Base-by-base conservation (phyloP, 1,284 basidiomycete species). In the Thecaphora frezii region DNA sequence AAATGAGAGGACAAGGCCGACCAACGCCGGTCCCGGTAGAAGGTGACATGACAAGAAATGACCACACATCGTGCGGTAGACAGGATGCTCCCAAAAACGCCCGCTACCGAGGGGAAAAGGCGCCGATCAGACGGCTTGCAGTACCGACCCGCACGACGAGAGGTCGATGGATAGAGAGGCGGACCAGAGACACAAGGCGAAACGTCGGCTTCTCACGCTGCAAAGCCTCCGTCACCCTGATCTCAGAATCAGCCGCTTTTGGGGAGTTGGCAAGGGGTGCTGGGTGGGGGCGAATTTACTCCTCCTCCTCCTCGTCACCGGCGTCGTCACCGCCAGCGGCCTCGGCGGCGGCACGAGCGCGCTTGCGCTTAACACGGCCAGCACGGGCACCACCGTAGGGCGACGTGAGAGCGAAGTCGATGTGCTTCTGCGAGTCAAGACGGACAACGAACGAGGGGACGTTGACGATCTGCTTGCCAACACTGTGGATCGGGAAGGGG, bases 391-490 rank as follows among this genome's bases (percentile, higher is more conserved):
- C 94, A 81, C 94, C 96, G 81, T 93, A 97, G 53, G 94, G 94
- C 72, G 92, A 96, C 67, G 90, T 97, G 79, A 96, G 88, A 42
- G 94, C 90, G 81, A 97, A 97, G 86, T 98, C 94, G 81, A 98
- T 94, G 87, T 98, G 94, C 83, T 81, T 82, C 76, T 82, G 81
- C 48, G 78, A 80, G 75, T 82, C 81, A 47, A 82, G 79, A 64
- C 81, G 92, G 76, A 99, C 96, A 79, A 97, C 91, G 81, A 99
- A 99, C 18, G 93, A 97, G 40, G 96, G 96, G 51, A 97, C 91
- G 84, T 97, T 94, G 84, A 99, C 96, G 74, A 97, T 92, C 83
- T 99, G 96, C 84, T 94, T 97, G 82, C 94, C 96, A 81, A 98
- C 96, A 73, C 92, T 80, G 76, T 48, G 19, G 14, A 40, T n/a